Conservation (phyloP, 2,329 filamentous ascomycete genomes). For the Diaporthe sp. region DNA sequence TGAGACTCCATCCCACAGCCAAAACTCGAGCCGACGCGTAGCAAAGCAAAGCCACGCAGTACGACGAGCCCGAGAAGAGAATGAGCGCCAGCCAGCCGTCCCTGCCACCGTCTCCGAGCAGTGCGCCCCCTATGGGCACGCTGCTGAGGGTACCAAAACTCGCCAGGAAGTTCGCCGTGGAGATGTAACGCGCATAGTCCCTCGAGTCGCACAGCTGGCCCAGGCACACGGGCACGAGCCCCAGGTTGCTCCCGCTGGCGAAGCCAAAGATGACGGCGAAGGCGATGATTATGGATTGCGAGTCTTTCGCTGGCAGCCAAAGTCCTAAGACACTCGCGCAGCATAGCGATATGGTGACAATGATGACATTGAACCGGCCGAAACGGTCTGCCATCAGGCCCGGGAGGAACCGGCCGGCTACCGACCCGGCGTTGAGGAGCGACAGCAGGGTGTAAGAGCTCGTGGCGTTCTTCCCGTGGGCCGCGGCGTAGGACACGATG, state of each 20-base stretch:
- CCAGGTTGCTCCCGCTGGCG: conserved; percentile 83
- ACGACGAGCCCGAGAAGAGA: conserved; percentile 54
- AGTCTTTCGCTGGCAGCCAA: conserved; percentile 76
- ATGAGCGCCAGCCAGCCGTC: conserved; percentile 55
- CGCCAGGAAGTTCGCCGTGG: conserved; percentile 84
- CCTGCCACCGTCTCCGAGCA: conserved; percentile 50
- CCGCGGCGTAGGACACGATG: conserved; percentile 78
- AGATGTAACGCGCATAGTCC: conserved; percentile 86
- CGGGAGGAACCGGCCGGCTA: conserved; percentile 82
- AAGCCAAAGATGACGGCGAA: conserved; percentile 84
- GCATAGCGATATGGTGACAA: conserved; percentile 72
- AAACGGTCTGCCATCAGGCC: conserved; percentile 81
- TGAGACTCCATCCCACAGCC: conserved; percentile 53
- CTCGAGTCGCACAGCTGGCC: conserved; percentile 83
- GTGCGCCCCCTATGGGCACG: conserved; percentile 58
- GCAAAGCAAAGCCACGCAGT: conserved; percentile 51
- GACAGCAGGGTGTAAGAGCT: conserved; percentile 84
- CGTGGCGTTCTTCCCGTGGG: conserved; percentile 68
- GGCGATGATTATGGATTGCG: conserved; percentile 70
- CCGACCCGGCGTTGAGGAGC: conserved; percentile 83
- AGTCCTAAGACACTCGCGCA: conserved; percentile 72
- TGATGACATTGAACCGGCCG: conserved; percentile 86
- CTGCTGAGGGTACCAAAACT: conserved; percentile 75
- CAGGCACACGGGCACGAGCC: conserved; percentile 82
- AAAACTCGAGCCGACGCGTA: conserved; percentile 52